Evolutionary conservation across 345 rosid species (phyloP).

Genomic region (Acer yangbiense): DNA sequence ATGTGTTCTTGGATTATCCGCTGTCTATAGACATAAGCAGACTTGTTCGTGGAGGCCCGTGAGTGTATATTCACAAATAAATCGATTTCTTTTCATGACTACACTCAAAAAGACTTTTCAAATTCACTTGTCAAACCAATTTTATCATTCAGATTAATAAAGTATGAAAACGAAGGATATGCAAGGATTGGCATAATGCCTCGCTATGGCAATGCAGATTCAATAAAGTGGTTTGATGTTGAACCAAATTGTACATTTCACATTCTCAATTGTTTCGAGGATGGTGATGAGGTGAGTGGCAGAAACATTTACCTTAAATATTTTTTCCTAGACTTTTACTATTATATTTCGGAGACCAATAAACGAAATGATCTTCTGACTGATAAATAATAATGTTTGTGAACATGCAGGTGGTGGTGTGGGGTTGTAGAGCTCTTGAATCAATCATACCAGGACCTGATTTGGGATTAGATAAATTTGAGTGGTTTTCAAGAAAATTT

Average conservation of each 20-base stretch:
- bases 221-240: constrained; percentile 50
- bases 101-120: no score
- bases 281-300: constrained; percentile 50
- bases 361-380: not conserved
- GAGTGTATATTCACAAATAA: constrained; percentile 26
- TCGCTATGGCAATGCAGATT: constrained; percentile 46
- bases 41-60: constrained; percentile 54
- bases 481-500: constrained; percentile 33
- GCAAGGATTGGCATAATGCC: constrained; percentile 59
- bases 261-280: constrained; percentile 55
- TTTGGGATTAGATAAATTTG: constrained; percentile 30
- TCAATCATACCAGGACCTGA: constrained; percentile 41
- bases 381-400: not conserved
- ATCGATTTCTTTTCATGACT: not conserved
- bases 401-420: constrained; percentile 39
- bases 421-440: constrained; percentile 48
- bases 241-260: constrained; percentile 41
- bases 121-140: not conserved
- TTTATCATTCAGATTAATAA: constrained; percentile 30
- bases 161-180: constrained; percentile 35
- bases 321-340: not conserved
- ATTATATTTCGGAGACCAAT: not conserved
- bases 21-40: constrained; percentile 38
- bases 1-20: constrained; percentile 53
- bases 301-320: constrained; percentile 1